Evolutionary conservation across 495 filamentous ascomycete species (phyloP).

Genomic region (Penicillium herquei): DNA sequence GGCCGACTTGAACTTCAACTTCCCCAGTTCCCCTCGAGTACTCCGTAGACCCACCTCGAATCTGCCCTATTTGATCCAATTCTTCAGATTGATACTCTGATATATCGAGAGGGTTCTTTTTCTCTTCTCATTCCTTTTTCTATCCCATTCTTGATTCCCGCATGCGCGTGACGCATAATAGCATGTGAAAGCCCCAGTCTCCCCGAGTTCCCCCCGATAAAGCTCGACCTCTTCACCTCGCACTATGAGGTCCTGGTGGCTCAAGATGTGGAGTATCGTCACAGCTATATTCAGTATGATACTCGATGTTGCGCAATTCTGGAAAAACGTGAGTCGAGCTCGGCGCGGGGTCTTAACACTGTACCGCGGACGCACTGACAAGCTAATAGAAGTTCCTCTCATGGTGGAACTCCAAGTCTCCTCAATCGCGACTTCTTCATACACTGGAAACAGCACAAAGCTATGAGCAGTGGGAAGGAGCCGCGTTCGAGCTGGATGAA

Average conservation of each 20-base stretch:
- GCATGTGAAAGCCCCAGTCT: slow-evolving; percentile 37
- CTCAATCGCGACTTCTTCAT: slow-evolving; percentile 31
- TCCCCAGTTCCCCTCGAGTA: no score
- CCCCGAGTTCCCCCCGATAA: slow-evolving; percentile 10
- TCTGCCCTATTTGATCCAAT: no score
- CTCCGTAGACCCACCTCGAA: no score
- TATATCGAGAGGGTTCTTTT: no score
- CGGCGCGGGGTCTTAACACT: not conserved
- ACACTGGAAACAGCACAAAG: slow-evolving; percentile 58
- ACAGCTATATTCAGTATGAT: slow-evolving; percentile 54
- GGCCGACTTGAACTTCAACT: no score
- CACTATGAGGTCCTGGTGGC: slow-evolving; percentile 26
- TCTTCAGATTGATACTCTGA: no score
- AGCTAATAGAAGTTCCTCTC: slow-evolving; percentile 24
- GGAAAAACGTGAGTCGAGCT: slow-evolving; percentile 53
- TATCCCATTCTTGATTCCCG: not conserved
- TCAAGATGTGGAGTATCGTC: slow-evolving; percentile 32
- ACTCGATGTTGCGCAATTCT: slow-evolving; percentile 62
- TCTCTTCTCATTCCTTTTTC: not conserved
- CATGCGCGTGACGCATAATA: slow-evolving; percentile 21
- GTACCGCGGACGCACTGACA: not conserved
- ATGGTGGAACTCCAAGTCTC: slow-evolving; percentile 43
- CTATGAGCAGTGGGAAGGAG: slow-evolving; percentile 83
- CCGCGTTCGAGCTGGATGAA: slow-evolving; percentile 76
- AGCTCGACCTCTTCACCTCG: slow-evolving; percentile 7